phyloP scores from a whole-genome alignment of 2,329 filamentous ascomycete species.

The Ophiostoma fasciatum region DNA sequence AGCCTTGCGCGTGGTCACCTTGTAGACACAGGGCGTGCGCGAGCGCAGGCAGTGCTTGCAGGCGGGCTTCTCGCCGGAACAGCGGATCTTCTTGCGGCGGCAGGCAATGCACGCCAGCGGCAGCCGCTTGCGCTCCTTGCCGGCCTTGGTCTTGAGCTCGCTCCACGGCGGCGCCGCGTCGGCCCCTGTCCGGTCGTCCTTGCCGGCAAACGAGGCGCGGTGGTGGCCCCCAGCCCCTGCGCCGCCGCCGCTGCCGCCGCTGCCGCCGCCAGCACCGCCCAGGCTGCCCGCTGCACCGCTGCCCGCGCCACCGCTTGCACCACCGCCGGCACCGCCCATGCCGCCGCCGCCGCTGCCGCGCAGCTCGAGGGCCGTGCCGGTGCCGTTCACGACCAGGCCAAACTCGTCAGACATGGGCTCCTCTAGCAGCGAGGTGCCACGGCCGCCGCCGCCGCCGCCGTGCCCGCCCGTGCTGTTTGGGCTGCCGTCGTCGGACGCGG shows the following conservation, averaged over 20 bases:
- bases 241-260: not conserved
- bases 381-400: constrained; percentile 30
- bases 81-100: constrained; percentile 92
- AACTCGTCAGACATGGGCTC: constrained; percentile 45
- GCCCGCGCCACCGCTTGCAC: too few species aligned
- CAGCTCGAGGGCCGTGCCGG: constrained; percentile 38
- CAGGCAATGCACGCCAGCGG: constrained; percentile 93
- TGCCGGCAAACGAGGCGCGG: constrained; percentile 16
- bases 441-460: constrained; percentile 18
- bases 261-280: not conserved
- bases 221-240: not conserved
- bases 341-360: constrained; percentile 23
- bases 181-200: constrained; percentile 43
- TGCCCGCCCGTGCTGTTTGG: constrained; percentile 28
- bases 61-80: constrained; percentile 91
- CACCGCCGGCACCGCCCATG: not conserved
- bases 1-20: constrained; percentile 86
- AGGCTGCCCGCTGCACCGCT: too few species aligned
- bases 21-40: constrained; percentile 92
- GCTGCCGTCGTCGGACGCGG: constrained; percentile 28
- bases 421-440: constrained; percentile 32
- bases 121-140: constrained; percentile 86
- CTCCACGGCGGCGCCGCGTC: constrained; percentile 50
- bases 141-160: constrained; percentile 78
- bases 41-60: constrained; percentile 94